Evolutionary conservation across 805 yeast genomes (phyloP).

Genomic region (Saccharomyces kudriavzevii): DNA sequence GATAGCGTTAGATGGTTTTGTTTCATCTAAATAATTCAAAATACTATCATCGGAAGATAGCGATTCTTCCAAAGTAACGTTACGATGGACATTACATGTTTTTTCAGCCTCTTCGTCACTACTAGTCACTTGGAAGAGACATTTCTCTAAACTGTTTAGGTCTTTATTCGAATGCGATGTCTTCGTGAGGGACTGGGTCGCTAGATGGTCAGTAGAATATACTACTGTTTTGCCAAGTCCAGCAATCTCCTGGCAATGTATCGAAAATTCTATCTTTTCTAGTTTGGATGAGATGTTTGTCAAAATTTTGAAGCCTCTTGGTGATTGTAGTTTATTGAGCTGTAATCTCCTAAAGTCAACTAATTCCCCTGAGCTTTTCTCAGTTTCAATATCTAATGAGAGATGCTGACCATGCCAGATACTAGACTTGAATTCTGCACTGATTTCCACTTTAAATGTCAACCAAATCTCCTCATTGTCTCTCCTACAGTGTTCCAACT

Average conservation of each 20-base stretch:
- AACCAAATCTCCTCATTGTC: constrained; percentile 6
- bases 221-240: constrained; percentile 17
- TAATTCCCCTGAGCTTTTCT: constrained; percentile 30
- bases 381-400: constrained; percentile 28
- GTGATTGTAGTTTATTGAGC: constrained; percentile 17
- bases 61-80: constrained; percentile 13
- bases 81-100: constrained; percentile 5
- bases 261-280: constrained; percentile 24
- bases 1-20: constrained; percentile 1
- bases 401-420: constrained; percentile 32
- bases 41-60: constrained; percentile 24
- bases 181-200: not conserved
- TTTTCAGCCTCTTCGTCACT: not conserved
- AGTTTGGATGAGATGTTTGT: constrained; percentile 12
- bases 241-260: constrained; percentile 36
- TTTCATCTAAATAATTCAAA: constrained; percentile 18
- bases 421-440: constrained; percentile 12
- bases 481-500: constrained; percentile 9
- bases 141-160: constrained; percentile 3
- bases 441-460: constrained; percentile 18
- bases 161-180: not conserved
- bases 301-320: constrained; percentile 25
- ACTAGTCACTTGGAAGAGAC: constrained; percentile 3
- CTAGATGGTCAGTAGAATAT: constrained; percentile 6
- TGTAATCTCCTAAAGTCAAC: constrained; percentile 39